phyloP scores from a whole-genome alignment of 2,329 filamentous ascomycete genomes.

The Colletotrichum paranaense region DNA sequence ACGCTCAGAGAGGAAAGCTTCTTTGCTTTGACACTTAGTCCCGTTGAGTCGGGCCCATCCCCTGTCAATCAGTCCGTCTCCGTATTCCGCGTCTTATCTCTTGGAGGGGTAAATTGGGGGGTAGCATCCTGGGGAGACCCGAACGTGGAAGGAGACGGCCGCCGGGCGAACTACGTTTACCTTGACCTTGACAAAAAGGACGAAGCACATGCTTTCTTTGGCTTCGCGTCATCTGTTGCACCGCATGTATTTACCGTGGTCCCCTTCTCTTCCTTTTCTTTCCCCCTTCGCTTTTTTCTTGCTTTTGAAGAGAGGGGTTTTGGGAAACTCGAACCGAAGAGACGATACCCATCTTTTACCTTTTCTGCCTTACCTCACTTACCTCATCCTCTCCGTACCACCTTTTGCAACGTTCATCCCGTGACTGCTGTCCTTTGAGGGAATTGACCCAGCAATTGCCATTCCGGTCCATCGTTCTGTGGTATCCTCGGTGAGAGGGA shows the following conservation, averaged over 20 bases:
- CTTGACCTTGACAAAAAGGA: background rate
- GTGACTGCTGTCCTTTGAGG: background rate
- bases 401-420: background rate
- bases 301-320: background rate
- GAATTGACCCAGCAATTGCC: background rate
- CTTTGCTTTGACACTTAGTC: background rate
- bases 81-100: constrained; percentile 1
- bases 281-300: background rate
- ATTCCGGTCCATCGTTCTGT: background rate
- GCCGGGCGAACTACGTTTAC: background rate
- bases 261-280: background rate
- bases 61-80: background rate
- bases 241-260: constrained; percentile 8
- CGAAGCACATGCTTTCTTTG: constrained; percentile 5
- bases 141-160: background rate
- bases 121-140: background rate
- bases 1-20: background rate
- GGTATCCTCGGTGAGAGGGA: background rate
- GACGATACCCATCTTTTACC: background rate
- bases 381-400: background rate
- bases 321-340: background rate
- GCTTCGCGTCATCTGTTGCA: constrained; percentile 9
- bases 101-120: background rate
- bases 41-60: background rate
- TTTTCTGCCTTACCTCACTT: background rate